Base-by-base conservation (phyloP, 2,329 filamentous ascomycete species). In the Fusarium miscanthi region DNA sequence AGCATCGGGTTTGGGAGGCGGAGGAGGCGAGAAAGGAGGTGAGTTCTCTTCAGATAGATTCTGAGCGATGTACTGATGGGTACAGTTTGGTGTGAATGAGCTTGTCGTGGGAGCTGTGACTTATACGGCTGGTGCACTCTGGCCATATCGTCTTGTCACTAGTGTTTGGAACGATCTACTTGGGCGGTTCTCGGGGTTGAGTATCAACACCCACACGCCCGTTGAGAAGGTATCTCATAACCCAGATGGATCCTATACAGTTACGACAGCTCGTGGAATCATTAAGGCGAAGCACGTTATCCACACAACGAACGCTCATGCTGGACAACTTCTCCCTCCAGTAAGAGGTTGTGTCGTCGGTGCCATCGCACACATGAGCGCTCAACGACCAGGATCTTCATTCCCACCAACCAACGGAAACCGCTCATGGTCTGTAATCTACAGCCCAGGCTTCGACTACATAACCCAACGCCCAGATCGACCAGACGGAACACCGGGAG, bases 221-320 rank as follows among this genome's bases (percentile, higher is more conserved):
- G 83, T 83, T 17, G 73, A 78, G 27, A 76, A 66, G 9, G 73
- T 85, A 19, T 63, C 57, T 9, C 37, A 66, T 2, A 61, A 64
- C n/a, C 41, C 61, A 4, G 46, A 52, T 3, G 63, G 72, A 2
- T 42, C 79, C 4, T 87, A 86, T 73, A 76, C 78, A 2, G 73
- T 90, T 9, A 71, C 80, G 8, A 90, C 88, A 2, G 59, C 72
- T 0, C 80, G 84, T 11, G 87, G 87, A 5, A 70, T 45, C 0
- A 81, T 90, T 38, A 77, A 74, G 7, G 82, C 87, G 12, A 80
- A 81, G 2, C 85, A 90, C 58, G 80, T 91, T 3, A 81, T 91
- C 5, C 87, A 91, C 69, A 87, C 87, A 12, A 91, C 88, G 3
- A 90, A 91, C 68, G 87, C 81, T 9, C 86, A 86, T 69, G 82